Conservation (phyloP, 768 basidiomycete genomes). For the Scleroderma citrinum region DNA sequence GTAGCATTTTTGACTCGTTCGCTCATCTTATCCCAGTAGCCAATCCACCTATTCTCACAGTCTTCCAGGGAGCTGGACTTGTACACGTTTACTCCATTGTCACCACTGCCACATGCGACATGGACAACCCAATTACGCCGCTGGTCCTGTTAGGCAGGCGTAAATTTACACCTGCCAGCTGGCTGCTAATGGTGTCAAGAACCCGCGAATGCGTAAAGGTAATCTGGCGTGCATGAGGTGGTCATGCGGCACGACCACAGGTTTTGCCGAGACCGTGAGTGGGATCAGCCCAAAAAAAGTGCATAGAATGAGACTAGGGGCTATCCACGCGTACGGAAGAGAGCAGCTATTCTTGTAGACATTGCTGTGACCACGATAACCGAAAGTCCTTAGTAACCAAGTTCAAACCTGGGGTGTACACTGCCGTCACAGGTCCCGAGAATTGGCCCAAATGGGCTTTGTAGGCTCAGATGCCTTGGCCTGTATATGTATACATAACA, state of each 20-base stretch:
- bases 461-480: slow-evolving; percentile 16
- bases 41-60: neutral
- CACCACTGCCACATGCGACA: neutral
- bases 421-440: slow-evolving; percentile 7
- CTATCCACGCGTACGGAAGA: no score
- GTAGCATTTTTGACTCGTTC: slow-evolving; percentile 7
- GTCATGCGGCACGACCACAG: neutral
- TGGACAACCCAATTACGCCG: neutral
- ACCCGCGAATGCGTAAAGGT: neutral
- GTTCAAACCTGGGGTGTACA: no score
- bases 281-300: neutral
- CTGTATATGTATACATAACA: neutral
- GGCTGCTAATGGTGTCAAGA: neutral
- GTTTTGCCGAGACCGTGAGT: neutral
- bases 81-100: no score
- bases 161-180: neutral
- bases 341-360: no score
- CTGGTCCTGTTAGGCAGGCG: no score
- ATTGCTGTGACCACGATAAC: no score
- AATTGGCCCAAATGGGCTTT: slow-evolving; percentile 31
- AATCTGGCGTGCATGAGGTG: neutral
- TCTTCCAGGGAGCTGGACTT: neutral
- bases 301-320: no score
- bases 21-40: neutral
- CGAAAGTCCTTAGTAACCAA: no score